These are phyloP conservation scores for Helianthus tuberosus DNA, from an alignment of 129 eudicot species.

Conservation along the genomic window DNA sequence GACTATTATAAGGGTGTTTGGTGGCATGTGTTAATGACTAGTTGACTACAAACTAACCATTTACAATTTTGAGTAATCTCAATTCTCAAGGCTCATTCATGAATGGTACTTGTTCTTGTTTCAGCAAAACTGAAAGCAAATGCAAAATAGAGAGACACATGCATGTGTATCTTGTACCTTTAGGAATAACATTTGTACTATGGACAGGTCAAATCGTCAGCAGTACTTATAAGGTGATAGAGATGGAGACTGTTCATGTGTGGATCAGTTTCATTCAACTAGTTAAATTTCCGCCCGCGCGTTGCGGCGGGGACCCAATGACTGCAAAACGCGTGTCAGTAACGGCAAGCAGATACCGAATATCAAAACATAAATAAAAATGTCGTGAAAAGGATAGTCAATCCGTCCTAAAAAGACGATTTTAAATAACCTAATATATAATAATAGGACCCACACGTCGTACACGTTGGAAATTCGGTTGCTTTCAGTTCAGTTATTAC, in stretches of 20 bases:
- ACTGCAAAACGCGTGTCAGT: no score
- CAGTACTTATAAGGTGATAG: slow-evolving; percentile 24
- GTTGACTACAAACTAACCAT: slow-evolving; percentile 25
- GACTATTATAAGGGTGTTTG: neutral
- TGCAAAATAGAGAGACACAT: slow-evolving; percentile 22
- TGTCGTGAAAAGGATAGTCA: no score
- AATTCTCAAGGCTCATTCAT: slow-evolving; percentile 27
- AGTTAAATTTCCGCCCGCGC: no score
- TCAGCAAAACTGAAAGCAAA: slow-evolving; percentile 29
- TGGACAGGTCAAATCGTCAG: slow-evolving; percentile 30
- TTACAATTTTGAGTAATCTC: slow-evolving; percentile 23
- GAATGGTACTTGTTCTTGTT: slow-evolving; percentile 26
- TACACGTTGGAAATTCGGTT: no score
- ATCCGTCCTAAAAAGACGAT: no score
- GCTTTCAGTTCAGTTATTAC: no score
- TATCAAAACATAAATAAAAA: no score
- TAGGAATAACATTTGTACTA: slow-evolving; percentile 29
- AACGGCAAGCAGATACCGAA: no score
- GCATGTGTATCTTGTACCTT: slow-evolving; percentile 36
- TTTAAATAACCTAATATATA: no score
- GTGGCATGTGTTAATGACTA: slow-evolving; percentile 26
- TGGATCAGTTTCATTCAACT: slow-evolving; percentile 26
- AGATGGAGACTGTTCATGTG: slow-evolving; percentile 33
- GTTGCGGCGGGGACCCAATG: no score
- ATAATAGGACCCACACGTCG: no score